phyloP scores from a whole-genome alignment of 1,284 basidiomycete species.

The Irpex sp. region DNA sequence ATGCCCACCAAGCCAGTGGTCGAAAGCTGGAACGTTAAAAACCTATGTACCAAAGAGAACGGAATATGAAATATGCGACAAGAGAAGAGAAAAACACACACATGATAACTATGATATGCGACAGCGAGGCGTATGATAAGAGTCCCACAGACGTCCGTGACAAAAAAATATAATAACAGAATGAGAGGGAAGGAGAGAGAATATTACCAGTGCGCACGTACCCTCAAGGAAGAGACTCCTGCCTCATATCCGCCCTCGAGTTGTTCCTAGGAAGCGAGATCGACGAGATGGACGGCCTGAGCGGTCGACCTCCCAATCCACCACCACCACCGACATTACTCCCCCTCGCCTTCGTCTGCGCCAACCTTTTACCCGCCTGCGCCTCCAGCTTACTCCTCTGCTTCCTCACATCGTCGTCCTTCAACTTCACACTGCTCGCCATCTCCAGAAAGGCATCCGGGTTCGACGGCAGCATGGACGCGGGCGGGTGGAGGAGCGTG shows the following conservation, averaged over 20 bases:
- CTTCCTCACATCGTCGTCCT: slow-evolving; percentile 80
- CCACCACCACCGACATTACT: not conserved
- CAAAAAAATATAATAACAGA: too few species aligned
- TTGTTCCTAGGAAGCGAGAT: slow-evolving; percentile 10
- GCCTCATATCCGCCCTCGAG: not conserved
- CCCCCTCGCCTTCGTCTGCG: not conserved
- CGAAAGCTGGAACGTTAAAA: too few species aligned
- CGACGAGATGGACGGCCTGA: not conserved
- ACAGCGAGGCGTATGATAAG: too few species aligned
- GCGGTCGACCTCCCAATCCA: not conserved
- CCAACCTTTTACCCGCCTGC: slow-evolving; percentile 42
- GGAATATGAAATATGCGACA: too few species aligned
- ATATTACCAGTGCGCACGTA: too few species aligned
- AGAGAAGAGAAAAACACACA: too few species aligned
- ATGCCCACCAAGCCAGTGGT: too few species aligned
- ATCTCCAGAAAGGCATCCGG: slow-evolving; percentile 65
- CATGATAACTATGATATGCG: too few species aligned
- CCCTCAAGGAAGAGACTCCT: too few species aligned
- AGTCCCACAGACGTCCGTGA: too few species aligned
- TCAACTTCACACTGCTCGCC: slow-evolving; percentile 65
- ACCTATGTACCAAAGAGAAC: too few species aligned
- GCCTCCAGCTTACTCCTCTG: slow-evolving; percentile 66
- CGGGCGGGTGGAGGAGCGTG: slow-evolving; percentile 50
- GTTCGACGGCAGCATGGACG: slow-evolving; percentile 47
- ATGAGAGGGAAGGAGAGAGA: too few species aligned